Percentiles rank a stretch among this genome's conserved stretches.
Conservation (phyloP, 176 grass and related monocot species). For the Metroxylon sagu region DNA sequence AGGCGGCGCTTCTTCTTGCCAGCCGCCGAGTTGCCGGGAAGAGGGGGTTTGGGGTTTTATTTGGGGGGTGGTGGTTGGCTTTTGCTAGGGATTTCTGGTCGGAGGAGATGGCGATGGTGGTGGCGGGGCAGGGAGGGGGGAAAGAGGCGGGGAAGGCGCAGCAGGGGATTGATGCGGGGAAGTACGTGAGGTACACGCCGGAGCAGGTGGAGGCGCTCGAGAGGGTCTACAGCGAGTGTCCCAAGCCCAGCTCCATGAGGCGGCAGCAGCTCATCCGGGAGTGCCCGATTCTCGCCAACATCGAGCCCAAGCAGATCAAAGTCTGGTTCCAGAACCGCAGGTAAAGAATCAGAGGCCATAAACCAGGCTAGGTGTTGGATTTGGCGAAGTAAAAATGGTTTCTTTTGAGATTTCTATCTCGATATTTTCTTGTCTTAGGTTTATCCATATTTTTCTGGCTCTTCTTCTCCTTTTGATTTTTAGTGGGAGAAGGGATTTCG, state of each 20-base stretch:
- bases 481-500: too few species aligned
- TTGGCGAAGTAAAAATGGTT: not conserved
- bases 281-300: conserved; percentile 69
- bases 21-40: not conserved
- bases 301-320: conserved; percentile 98
- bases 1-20: not conserved
- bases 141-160: conserved; percentile 33
- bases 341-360: conserved; percentile 18
- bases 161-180: conserved; percentile 50
- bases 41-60: too few species aligned
- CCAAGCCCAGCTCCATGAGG: conserved; percentile 86
- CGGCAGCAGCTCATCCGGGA: conserved; percentile 84
- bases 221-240: conserved; percentile 89
- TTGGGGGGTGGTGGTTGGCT: too few species aligned
- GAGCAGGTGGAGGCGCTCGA: conserved; percentile 97
- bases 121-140: conserved; percentile 27
- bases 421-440: too few species aligned
- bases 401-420: not conserved
- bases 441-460: too few species aligned
- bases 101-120: conserved; percentile 31
- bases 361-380: not conserved
- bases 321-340: conserved; percentile 99
- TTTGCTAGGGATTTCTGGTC: too few species aligned
- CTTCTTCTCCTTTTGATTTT: too few species aligned
- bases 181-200: conserved; percentile 93